Conservation (phyloP, 1,284 basidiomycete species). For the Cutaneotrichosporon cutaneum region DNA sequence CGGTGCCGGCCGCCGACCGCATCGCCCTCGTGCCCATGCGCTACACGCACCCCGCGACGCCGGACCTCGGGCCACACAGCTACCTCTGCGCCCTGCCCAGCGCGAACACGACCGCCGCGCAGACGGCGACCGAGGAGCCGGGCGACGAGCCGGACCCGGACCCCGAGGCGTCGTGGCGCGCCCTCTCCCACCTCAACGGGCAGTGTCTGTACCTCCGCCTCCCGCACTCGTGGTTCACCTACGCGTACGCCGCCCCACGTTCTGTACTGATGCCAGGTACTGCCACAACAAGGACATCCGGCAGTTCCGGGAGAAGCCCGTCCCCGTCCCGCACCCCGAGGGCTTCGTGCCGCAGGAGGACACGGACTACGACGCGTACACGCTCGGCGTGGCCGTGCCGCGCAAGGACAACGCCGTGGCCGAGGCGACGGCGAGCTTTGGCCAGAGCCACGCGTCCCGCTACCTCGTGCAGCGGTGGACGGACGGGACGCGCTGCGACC, state of each 20-base stretch:
- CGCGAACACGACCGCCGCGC: conserved; percentile 32
- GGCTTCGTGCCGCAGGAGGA: conserved; percentile 71
- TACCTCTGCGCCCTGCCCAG: conserved; percentile 51
- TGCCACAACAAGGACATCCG: conserved; percentile 86
- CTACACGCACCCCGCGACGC: conserved; percentile 26
- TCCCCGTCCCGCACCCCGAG: conserved; percentile 62
- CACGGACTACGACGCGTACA: conserved; percentile 55
- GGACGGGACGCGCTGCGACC: conserved; percentile 87
- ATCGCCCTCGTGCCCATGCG: conserved; percentile 32
- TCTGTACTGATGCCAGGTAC: conserved; percentile 55
- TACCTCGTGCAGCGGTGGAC: conserved; percentile 87
- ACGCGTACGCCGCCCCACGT: conserved; percentile 57
- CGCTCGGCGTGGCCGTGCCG: conserved; percentile 42
- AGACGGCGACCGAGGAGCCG: conserved; percentile 25
- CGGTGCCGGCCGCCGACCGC: not conserved
- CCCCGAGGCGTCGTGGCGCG: conserved; percentile 42
- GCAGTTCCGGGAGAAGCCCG: conserved; percentile 74
- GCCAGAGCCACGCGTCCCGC: conserved; percentile 55
- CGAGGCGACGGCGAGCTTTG: conserved; percentile 35
- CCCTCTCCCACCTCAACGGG: conserved; percentile 54
- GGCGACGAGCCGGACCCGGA: conserved; percentile 44
- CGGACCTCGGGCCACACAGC: conserved; percentile 18
- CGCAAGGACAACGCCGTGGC: conserved; percentile 14
- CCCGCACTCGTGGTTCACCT: conserved; percentile 77
- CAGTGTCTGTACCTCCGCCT: conserved; percentile 54